Base-by-base conservation (phyloP, 2,329 filamentous ascomycete species). In the Colletotrichum lini region DNA sequence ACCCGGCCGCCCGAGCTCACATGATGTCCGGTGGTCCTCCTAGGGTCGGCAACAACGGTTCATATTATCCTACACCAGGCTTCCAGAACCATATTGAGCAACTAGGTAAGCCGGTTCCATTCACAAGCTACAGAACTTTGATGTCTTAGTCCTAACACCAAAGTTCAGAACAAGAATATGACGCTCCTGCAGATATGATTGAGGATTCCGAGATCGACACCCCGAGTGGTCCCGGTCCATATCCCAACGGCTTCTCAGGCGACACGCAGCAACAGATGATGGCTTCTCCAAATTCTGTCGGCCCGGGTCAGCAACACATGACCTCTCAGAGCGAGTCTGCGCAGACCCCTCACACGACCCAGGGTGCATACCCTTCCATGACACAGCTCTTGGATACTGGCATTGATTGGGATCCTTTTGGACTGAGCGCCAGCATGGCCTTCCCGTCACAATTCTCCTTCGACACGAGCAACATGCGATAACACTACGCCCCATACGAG, bases 31-130 rank as follows among this genome's bases (percentile, higher is more conserved):
- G 69, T 75, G 66, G 73, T 53, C 63, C 82, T 77, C 80, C 79
- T 54, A 79, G 82, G 75, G 78, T 82, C 73, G 81, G 81, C 74
- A 79, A 84, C 56, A 77, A 83, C 72, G 80, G 85, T 59, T 80
- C 87, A 64, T 97, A 93, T 83, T 98, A 97, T 80, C 91, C 93
- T 60, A 93, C 94, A 69, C 93, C 94, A 21, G 84, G 85, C 2
- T 98, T 97, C 83, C 94, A 97, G 79, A 96, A 93, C 81, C 96
- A 98, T 82, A 95, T 97, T 83, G 94, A 97, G 82, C 94, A 98
- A 87, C 90, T 98, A 82, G 96, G 96, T 93, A 94, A 93, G 95
- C 88, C 87, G 85, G n/a, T 78, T 9, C 26, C 53, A 53, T 26
- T 80, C 80, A 12, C 26, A 77, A 83, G 78, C 77, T 78, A 87